Base-by-base conservation (phyloP, 306 rosid genomes). In the Prunus salicina region DNA sequence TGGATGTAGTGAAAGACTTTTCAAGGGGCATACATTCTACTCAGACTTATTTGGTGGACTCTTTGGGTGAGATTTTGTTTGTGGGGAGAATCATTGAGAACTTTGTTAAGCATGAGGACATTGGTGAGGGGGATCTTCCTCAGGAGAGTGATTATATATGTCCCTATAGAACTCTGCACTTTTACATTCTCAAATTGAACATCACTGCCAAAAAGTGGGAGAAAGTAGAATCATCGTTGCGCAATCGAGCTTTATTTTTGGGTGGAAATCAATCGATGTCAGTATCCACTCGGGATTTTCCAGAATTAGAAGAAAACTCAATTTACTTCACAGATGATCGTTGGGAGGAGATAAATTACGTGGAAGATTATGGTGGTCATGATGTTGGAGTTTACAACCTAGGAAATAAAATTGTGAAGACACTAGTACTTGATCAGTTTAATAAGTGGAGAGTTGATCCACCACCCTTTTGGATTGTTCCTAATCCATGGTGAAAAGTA, bases 341-440 rank as follows among this genome's bases (percentile, higher is more conserved):
- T 22, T 50, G 55, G 30, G 50, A 46, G 18, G 72, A 67, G 76
- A 64, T 57, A 19, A n/a, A 12, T 41, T 30, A 47, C 7, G 43
- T 1, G 43, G 43, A 38, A 38, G 43, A 38, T 47, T 68, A 67
- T 50, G 76, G 46, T 18, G 81, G 46, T 47, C 76, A 34, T 61
- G 81, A 78, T 70, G 3, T 14, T 6, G 82, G 82, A 45, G 24
- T 49, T 2, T 71, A 69, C 64, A 78, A 52, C 52, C 3, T 78
- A 16, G 5, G 16, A 18, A 19, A 12, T 8, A 73, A 53, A 25
- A 49, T 4, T 38, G 52, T 28, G 5, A 18, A 63, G 38, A 43
- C 60, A 18, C 43, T 38, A 6, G 9, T 38, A 38, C 2, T 51
- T 6, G 6, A 9, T 25, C 22, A n/a, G 19, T 22, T 25, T 34